phyloP scores from a whole-genome alignment of 495 filamentous ascomycete species.

The Aspergillus hancockii region DNA sequence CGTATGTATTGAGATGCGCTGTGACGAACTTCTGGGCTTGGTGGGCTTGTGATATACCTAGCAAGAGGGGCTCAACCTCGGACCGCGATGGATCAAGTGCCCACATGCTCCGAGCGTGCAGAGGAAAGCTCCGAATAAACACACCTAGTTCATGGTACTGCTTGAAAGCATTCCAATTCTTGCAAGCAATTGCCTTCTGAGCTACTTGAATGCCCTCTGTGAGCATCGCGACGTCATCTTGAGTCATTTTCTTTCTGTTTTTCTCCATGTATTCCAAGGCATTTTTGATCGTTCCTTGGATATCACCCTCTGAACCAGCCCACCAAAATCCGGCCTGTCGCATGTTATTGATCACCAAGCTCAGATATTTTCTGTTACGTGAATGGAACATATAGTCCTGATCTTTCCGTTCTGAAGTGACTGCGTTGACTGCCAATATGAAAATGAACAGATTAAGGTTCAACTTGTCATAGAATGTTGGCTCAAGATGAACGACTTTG shows the following conservation, averaged over 20 bases:
- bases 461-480: slow-evolving; percentile 79
- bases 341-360: slow-evolving; percentile 72
- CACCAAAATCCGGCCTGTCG: slow-evolving; percentile 90
- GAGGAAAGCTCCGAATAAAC: slow-evolving; percentile 61
- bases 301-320: slow-evolving; percentile 71
- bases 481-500: slow-evolving; percentile 71
- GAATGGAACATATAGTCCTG: slow-evolving; percentile 87
- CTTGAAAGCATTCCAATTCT: slow-evolving; percentile 65
- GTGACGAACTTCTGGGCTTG: slow-evolving; percentile 62
- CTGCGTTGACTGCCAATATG: slow-evolving; percentile 77
- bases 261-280: slow-evolving; percentile 64
- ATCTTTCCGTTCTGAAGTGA: slow-evolving; percentile 84
- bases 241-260: slow-evolving; percentile 49
- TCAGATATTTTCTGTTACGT: slow-evolving; percentile 62
- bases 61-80: slow-evolving; percentile 36
- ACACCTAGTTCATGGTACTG: slow-evolving; percentile 76
- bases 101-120: slow-evolving; percentile 57
- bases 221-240: slow-evolving; percentile 61
- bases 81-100: slow-evolving; percentile 51
- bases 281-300: slow-evolving; percentile 61
- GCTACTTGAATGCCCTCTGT: slow-evolving; percentile 63
- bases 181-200: slow-evolving; percentile 55
- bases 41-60: slow-evolving; percentile 59
- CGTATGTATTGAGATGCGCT: slow-evolving; percentile 41
- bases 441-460: slow-evolving; percentile 83